These are phyloP conservation scores for Nitzschia sp. DNA, from an alignment of 108 stramenopile species.

Conservation along the genomic window DNA sequence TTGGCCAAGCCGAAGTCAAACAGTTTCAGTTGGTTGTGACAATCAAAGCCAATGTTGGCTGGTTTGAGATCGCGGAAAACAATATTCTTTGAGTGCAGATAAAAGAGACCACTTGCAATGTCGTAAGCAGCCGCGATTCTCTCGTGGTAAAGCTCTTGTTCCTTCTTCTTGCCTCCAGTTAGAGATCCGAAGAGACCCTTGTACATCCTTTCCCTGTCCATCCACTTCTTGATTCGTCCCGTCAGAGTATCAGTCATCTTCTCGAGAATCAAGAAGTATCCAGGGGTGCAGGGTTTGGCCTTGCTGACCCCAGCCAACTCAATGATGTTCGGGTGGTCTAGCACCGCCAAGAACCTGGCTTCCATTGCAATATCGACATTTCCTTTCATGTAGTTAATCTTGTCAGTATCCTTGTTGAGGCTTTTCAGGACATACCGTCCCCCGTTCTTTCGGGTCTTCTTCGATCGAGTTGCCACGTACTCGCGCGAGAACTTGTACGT, in stretches of 20 bases:
- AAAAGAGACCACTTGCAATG: conserved; percentile 16
- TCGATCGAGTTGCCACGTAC: conserved; percentile 8
- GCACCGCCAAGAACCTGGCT: conserved; percentile 46
- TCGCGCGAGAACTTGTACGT: conserved; percentile 15
- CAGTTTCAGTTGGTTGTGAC: not conserved
- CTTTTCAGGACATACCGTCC: conserved; percentile 41
- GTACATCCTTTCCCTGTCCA: conserved; percentile 36
- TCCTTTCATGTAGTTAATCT: conserved; percentile 59
- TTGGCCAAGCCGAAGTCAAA: conserved; percentile 35
- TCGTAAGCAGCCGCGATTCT: conserved; percentile 19
- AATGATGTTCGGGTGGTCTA: conserved; percentile 56
- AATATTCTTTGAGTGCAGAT: conserved; percentile 19
- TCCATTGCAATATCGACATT: conserved; percentile 61
- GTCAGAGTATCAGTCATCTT: conserved; percentile 43
- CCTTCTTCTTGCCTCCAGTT: conserved; percentile 40
- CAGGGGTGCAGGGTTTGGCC: conserved; percentile 40
- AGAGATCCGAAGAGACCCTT: conserved; percentile 44
- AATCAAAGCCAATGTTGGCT: conserved; percentile 36
- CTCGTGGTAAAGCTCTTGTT: conserved; percentile 26
- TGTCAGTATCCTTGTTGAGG: conserved; percentile 37
- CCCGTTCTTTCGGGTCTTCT: conserved; percentile 4
- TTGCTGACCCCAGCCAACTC: conserved; percentile 30
- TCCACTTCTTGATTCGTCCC: conserved; percentile 42
- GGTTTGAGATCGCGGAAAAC: conserved; percentile 31
- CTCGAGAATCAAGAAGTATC: conserved; percentile 59